phyloP scores from a whole-genome alignment of 768 basidiomycete genomes.

The Kockovaella imperatae region DNA sequence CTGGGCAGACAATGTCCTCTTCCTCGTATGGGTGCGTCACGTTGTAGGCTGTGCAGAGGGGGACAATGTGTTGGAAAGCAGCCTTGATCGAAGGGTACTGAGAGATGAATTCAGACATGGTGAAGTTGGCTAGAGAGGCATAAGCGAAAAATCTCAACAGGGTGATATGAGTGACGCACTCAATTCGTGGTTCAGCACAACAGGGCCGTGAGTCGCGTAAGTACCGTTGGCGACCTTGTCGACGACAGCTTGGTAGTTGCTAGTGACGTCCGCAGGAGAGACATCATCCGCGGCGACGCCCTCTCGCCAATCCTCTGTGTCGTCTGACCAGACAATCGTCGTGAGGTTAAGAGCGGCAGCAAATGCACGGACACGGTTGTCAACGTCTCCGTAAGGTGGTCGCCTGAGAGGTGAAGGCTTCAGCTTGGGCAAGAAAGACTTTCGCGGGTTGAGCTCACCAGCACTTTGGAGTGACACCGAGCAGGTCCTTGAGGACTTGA shows the following conservation, averaged over 20 bases:
- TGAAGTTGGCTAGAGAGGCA: conserved; percentile 24
- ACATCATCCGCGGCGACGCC: conserved; percentile 19
- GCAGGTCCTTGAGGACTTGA: conserved; percentile 31
- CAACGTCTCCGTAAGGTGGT: conserved; percentile 43
- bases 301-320: conserved; percentile 41
- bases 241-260: conserved; percentile 39
- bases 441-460: no score
- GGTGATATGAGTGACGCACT: conserved; percentile 20
- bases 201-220: conserved; percentile 30
- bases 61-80: conserved; percentile 22
- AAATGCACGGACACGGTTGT: conserved; percentile 41
- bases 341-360: conserved; percentile 35
- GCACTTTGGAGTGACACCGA: conserved; percentile 32
- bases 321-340: conserved; percentile 37
- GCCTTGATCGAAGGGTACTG: conserved; percentile 20
- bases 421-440: neutral
- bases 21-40: conserved; percentile 33
- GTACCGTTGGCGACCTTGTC: conserved; percentile 29
- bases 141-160: no score
- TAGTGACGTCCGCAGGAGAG: conserved; percentile 29
- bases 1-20: conserved; percentile 11
- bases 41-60: conserved; percentile 27
- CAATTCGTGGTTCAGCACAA: conserved; percentile 44
- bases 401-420: conserved; percentile 11
- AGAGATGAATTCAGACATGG: conserved; percentile 25